Conservation (phyloP, 2,329 filamentous ascomycete species). For the Corynespora cassiicola region DNA sequence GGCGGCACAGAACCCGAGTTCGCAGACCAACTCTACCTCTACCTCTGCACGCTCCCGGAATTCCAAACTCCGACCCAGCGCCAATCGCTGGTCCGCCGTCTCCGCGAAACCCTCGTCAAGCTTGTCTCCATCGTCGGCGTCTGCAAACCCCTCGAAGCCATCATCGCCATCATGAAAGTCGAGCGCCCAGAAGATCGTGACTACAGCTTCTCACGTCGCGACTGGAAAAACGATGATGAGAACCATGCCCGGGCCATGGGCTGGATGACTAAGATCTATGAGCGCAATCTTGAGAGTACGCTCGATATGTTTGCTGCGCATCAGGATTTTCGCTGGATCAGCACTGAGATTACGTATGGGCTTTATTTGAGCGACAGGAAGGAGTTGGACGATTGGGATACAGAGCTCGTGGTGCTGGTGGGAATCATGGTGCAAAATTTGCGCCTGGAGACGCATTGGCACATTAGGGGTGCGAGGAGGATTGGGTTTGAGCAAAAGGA, state of each 20-base stretch:
- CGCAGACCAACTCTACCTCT: constrained; percentile 60
- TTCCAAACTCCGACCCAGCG: constrained; percentile 50
- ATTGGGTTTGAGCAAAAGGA: constrained; percentile 53
- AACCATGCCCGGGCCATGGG: constrained; percentile 58
- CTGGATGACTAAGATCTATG: constrained; percentile 65
- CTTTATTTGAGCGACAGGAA: constrained; percentile 61
- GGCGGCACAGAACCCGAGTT: constrained; percentile 59
- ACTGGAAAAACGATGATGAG: constrained; percentile 62
- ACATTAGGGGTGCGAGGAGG: constrained; percentile 56
- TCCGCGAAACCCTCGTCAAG: constrained; percentile 67
- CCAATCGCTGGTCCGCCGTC: constrained; percentile 53
- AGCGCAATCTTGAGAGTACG: constrained; percentile 48
- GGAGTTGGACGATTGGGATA: constrained; percentile 60
- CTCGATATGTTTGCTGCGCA: constrained; percentile 22
- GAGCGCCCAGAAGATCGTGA: constrained; percentile 64
- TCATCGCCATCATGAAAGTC: constrained; percentile 58
- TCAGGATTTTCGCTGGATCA: constrained; percentile 23
- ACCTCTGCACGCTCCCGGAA: constrained; percentile 57
- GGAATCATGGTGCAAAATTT: constrained; percentile 65
- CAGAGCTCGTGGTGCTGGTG: constrained; percentile 59
- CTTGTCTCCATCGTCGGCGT: constrained; percentile 62
- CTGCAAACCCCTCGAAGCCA: constrained; percentile 65
- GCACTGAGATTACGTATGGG: constrained; percentile 57
- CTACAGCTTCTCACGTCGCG: constrained; percentile 52
- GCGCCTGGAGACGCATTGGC: constrained; percentile 58